Conservation (phyloP, 495 filamentous ascomycete genomes). For the Penicillium odoratum region DNA sequence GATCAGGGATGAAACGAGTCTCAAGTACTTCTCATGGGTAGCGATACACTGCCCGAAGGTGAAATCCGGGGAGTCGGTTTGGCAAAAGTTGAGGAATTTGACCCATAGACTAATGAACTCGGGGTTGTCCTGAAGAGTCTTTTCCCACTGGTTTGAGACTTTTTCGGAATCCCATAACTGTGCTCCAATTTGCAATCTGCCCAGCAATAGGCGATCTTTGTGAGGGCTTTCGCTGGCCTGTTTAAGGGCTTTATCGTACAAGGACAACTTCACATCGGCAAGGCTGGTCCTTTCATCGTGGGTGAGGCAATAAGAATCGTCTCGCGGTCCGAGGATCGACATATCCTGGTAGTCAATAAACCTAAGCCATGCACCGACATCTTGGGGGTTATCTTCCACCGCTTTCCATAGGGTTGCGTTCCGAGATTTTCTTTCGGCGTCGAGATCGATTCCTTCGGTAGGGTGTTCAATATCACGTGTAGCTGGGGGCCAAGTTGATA, state of each 20-base stretch:
- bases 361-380: constrained; percentile 71
- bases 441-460: constrained; percentile 27
- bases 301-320: constrained; percentile 45
- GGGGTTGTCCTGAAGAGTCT: constrained; percentile 56
- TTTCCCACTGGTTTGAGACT: constrained; percentile 63
- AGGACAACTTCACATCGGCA: constrained; percentile 73
- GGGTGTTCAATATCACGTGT: constrained; percentile 13
- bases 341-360: constrained; percentile 74
- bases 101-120: constrained; percentile 67
- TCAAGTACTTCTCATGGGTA: constrained; percentile 58
- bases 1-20: constrained; percentile 38
- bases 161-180: constrained; percentile 69
- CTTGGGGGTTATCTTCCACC: constrained; percentile 61
- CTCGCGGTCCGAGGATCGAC: constrained; percentile 48
- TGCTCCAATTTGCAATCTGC: constrained; percentile 68
- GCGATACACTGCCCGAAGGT: constrained; percentile 62
- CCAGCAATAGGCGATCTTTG: constrained; percentile 59
- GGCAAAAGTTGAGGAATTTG: constrained; percentile 71
- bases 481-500: neutral
- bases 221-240: constrained; percentile 45
- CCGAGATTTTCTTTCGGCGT: constrained; percentile 44
- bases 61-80: constrained; percentile 67
- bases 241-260: constrained; percentile 77
- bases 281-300: constrained; percentile 63
- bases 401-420: constrained; percentile 59